Evolutionary conservation across 139 green algal genomes (phyloP), one percentile per base, ranked within the genome.

Genomic region (Microglena sp.): DNA sequence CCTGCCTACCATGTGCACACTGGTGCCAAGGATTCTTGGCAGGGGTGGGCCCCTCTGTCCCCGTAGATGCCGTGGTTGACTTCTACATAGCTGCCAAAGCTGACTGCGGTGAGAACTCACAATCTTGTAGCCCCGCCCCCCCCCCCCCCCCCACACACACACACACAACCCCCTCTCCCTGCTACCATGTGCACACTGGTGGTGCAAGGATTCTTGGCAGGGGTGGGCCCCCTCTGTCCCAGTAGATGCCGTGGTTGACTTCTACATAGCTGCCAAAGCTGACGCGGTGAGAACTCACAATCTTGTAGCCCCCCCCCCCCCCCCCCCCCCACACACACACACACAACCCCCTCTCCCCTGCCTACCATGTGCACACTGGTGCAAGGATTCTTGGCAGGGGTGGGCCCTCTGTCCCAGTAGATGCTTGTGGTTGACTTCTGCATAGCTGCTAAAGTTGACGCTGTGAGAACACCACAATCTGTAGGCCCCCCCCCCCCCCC

Each of bases 351-450:
- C n/a, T n/a, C n/a, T n/a, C n/a, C n/a, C n/a, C n/a, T n/a, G n/a
- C n/a, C n/a, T n/a, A n/a, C n/a, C n/a, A n/a, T 99, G 43, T 60
- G 68, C 0, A 58, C 78, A 26, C 74, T 99, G 31, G 91, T 92
- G 66, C 57, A 65, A 0, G 69, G 70, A 4, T 96, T 96, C 79
- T 70, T 98, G 32, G 59, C 64, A 22, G 77, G 63, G 3, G 58
- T 73, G 24, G n/a, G n/a, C n/a, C 56, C 11, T 28, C 22, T 11
- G 59, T 84, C 1, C 82, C 87, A 5, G 75, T 98, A 28, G 79
- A 92, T 24, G 75, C 75, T n/a, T 0, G 79, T 94, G 2, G 91
- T 98, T n/a, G 79, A 93, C 61, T 95, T 97, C 30, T 99, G 98
- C 74, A 24, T 93, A 2, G 82, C 74, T 3, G 84, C 86, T 27